Conservation (phyloP, 176 grass and related monocot genomes). For the sorghum (Sorghum bicolor) region DNA sequence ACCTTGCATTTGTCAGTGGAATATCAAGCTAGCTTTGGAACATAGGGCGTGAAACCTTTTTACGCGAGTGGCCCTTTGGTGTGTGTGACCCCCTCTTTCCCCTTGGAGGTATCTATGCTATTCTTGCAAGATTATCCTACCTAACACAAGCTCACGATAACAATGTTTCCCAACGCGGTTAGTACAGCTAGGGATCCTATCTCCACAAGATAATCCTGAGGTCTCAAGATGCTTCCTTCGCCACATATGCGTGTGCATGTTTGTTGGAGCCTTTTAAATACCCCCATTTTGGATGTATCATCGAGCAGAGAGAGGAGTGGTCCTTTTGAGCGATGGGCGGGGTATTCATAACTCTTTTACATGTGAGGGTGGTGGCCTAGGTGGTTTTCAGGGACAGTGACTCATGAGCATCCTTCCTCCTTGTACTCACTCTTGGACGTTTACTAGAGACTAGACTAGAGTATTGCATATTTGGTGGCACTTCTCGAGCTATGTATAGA, state of each 20-base stretch:
- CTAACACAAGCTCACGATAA: constrained; percentile 31
- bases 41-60: constrained; percentile 33
- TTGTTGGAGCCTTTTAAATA: constrained; percentile 34
- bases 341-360: constrained; percentile 14
- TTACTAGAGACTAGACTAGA: not conserved
- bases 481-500: not conserved
- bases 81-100: constrained; percentile 24
- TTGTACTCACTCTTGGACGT: constrained; percentile 3
- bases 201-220: constrained; percentile 3
- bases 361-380: constrained; percentile 21
- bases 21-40: constrained; percentile 47
- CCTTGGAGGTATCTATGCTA: constrained; percentile 36
- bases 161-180: constrained; percentile 25
- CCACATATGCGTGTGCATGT: constrained; percentile 29
- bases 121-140: constrained; percentile 56
- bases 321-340: constrained; percentile 14
- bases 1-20: constrained; percentile 28
- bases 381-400: constrained; percentile 37
- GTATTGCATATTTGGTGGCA: not conserved
- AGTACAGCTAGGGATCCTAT: constrained; percentile 36
- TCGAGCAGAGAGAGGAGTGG: constrained; percentile 19
- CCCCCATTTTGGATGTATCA: constrained; percentile 31
- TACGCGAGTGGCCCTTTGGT: constrained; percentile 29
- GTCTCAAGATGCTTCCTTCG: constrained; percentile 24
- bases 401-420: constrained; percentile 30